These are phyloP conservation scores for Auricularia cornea DNA, from an alignment of 768 basidiomycete species.

Conservation along the genomic window DNA sequence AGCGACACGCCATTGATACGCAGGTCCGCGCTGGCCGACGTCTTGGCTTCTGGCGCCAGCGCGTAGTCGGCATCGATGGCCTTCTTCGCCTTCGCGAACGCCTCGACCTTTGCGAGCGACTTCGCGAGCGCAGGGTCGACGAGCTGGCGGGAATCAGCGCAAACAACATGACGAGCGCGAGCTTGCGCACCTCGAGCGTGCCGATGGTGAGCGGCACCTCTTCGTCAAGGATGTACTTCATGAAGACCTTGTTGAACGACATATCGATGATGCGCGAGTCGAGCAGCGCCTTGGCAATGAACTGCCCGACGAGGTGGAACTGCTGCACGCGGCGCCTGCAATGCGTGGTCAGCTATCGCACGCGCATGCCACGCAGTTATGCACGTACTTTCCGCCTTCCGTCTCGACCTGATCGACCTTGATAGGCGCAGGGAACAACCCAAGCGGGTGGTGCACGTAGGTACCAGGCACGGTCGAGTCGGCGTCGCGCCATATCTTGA, in stretches of 20 bases:
- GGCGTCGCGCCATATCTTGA: slow-evolving; percentile 88
- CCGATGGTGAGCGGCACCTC: slow-evolving; percentile 76
- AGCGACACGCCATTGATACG: slow-evolving; percentile 57
- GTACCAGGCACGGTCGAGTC: slow-evolving; percentile 51
- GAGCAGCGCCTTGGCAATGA: slow-evolving; percentile 92
- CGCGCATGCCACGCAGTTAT: background rate
- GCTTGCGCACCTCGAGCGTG: slow-evolving; percentile 58
- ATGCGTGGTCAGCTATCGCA: background rate
- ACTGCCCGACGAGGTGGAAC: slow-evolving; percentile 87
- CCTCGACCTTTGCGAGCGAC: slow-evolving; percentile 73
- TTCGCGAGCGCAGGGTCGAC: slow-evolving; percentile 81
- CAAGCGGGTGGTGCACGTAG: slow-evolving; percentile 78
- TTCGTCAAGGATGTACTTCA: slow-evolving; percentile 82
- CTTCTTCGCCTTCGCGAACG: slow-evolving; percentile 26
- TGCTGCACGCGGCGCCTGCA: slow-evolving; percentile 75
- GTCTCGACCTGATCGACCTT: slow-evolving; percentile 57
- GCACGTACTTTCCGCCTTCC: slow-evolving; percentile 66
- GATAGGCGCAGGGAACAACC: slow-evolving; percentile 84
- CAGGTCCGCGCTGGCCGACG: slow-evolving; percentile 30
- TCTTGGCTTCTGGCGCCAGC: slow-evolving; percentile 17
- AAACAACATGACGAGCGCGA: too few species aligned
- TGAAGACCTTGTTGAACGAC: slow-evolving; percentile 90
- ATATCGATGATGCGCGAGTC: slow-evolving; percentile 97
- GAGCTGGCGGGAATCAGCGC: slow-evolving; percentile 35
- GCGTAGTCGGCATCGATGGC: slow-evolving; percentile 37